phyloP scores from a whole-genome alignment of 2,329 filamentous ascomycete species.

The Sodiomyces alkalinus region DNA sequence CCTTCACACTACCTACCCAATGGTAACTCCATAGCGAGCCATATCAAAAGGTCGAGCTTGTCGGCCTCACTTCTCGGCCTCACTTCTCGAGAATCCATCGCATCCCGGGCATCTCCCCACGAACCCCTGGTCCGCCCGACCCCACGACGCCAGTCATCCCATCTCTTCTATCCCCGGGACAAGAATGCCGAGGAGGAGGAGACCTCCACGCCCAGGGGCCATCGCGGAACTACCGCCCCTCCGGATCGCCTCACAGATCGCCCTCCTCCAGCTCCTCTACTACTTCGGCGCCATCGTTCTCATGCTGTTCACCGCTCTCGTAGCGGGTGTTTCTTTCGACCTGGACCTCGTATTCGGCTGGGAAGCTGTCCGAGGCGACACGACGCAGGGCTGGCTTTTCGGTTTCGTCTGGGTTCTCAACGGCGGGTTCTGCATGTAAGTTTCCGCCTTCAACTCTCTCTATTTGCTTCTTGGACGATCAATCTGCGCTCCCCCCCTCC shows the following conservation, averaged over 20 bases:
- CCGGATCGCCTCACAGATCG: constrained; percentile 44
- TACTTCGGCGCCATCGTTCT: constrained; percentile 35
- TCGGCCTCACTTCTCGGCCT: too few relatives aligned
- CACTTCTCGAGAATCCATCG: too few relatives aligned
- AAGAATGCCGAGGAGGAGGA: constrained; percentile 38
- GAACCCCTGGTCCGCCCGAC: too few relatives aligned
- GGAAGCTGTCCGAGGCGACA: constrained; percentile 43
- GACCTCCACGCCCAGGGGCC: constrained; percentile 43
- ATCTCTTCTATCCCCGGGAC: background rate
- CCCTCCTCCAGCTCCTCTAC: constrained; percentile 38
- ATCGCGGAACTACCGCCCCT: constrained; percentile 45
- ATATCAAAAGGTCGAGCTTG: too few relatives aligned
- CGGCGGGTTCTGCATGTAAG: constrained; percentile 36
- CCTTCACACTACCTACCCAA: too few relatives aligned
- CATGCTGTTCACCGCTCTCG: constrained; percentile 42
- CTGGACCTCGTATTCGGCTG: constrained; percentile 42
- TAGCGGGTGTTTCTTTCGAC: constrained; percentile 39
- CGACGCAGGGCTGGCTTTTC: constrained; percentile 44
- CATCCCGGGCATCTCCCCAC: too few relatives aligned
- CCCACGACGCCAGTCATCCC: background rate
- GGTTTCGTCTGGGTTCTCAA: constrained; percentile 42
- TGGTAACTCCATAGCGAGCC: too few relatives aligned
- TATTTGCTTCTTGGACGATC: too few relatives aligned
- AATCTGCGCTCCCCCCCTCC: background rate
- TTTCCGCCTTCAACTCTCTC: constrained; percentile 5